A percentile compares a stretch with the other conserved stretches of the same genome.
phyloP scores from a whole-genome alignment of 1,284 basidiomycete genomes.

The Irpex sp. region DNA sequence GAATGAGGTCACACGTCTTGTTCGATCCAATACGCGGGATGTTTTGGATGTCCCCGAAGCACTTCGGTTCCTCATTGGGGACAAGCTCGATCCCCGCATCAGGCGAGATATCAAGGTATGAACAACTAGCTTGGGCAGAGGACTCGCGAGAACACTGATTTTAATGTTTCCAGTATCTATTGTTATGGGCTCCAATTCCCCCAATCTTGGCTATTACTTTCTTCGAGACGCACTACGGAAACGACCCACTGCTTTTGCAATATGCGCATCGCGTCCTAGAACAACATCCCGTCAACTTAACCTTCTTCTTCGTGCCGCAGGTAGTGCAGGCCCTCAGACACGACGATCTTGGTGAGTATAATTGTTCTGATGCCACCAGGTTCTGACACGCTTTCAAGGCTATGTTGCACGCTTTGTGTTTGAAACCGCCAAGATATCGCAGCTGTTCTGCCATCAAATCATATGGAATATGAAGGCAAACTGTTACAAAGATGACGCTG shows the following conservation, averaged over 20 bases:
- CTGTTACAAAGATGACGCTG: slow-evolving; percentile 88
- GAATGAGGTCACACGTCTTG: slow-evolving; percentile 72
- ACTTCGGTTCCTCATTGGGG: slow-evolving; percentile 76
- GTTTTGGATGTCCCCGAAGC: slow-evolving; percentile 81
- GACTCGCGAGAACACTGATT: slow-evolving; percentile 1
- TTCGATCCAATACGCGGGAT: slow-evolving; percentile 70
- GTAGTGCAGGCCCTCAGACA: slow-evolving; percentile 93
- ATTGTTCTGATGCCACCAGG: background rate
- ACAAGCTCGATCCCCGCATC: slow-evolving; percentile 52
- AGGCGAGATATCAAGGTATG: slow-evolving; percentile 73
- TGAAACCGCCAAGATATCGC: slow-evolving; percentile 96
- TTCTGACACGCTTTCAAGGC: slow-evolving; percentile 41
- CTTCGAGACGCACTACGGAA: slow-evolving; percentile 83
- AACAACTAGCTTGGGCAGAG: slow-evolving; percentile 16
- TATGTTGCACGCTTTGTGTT: slow-evolving; percentile 97
- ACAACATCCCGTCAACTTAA: slow-evolving; percentile 91
- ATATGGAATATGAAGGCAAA: slow-evolving; percentile 99
- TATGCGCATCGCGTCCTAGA: slow-evolving; percentile 96
- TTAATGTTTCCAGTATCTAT: slow-evolving; percentile 58
- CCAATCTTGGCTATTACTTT: slow-evolving; percentile 85
- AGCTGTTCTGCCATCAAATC: slow-evolving; percentile 98
- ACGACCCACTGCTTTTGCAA: slow-evolving; percentile 87
- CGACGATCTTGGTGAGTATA: slow-evolving; percentile 73
- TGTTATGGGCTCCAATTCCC: slow-evolving; percentile 87
- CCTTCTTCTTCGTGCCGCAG: slow-evolving; percentile 99